These are phyloP conservation scores for Cutaneotrichosporon dermatis DNA, from an alignment of 1,284 basidiomycete genomes.

Conservation along the genomic window DNA sequence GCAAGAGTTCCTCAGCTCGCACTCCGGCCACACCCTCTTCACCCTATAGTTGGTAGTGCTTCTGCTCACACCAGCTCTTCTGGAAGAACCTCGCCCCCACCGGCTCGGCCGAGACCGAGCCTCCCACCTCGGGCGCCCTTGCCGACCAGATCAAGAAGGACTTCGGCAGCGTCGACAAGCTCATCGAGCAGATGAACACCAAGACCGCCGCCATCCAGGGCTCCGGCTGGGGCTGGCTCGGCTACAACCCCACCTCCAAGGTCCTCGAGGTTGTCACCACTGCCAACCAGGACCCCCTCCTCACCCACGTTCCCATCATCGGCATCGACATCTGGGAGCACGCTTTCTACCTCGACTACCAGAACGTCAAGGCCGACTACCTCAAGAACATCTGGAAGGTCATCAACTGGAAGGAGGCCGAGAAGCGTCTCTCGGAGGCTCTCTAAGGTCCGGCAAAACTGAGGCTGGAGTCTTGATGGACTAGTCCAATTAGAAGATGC, in stretches of 20 bases:
- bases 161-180: constrained; percentile 74
- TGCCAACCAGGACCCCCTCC: constrained; percentile 92
- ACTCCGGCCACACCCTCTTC: too few relatives aligned
- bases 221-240: constrained; percentile 97
- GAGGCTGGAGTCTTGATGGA: background rate
- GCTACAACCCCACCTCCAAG: constrained; percentile 65
- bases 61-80: constrained; percentile 63
- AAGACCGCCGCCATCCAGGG: constrained; percentile 92
- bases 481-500: background rate
- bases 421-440: constrained; percentile 64
- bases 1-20: too few relatives aligned
- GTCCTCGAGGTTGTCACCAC: constrained; percentile 87
- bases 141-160: constrained; percentile 75
- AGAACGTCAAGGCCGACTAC: constrained; percentile 85
- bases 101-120: constrained; percentile 57
- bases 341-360: constrained; percentile 76
- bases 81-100: constrained; percentile 90
- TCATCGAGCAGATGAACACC: constrained; percentile 76
- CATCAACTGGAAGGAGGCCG: constrained; percentile 86
- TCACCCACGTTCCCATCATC: constrained; percentile 80
- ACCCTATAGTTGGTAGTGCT: background rate
- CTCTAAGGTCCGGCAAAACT: constrained; percentile 9
- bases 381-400: constrained; percentile 87
- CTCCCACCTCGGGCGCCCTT: constrained; percentile 64
- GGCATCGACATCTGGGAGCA: constrained; percentile 90